Base-by-base conservation (phyloP, 306 rosid species). In the Prunus fruticosa region DNA sequence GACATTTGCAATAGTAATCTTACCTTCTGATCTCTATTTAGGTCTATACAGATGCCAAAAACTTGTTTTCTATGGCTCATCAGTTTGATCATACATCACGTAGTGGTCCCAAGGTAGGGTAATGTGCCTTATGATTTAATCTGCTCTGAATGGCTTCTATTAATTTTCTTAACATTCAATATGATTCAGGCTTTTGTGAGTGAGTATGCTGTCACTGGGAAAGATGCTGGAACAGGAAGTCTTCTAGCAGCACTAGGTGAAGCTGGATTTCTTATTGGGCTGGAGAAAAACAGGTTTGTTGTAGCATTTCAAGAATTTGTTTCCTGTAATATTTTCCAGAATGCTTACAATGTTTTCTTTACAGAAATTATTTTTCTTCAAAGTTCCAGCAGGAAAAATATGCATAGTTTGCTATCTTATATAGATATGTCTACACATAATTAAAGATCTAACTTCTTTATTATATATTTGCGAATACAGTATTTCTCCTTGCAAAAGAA, bases 231-330 rank as follows among this genome's bases (percentile, higher is more conserved):
- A 32, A 72, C 4, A n/a, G 99, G 99, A 87, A 92, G 93, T 79
- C 89, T 95, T 80, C 76, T 89, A 22, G 97, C 97, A 43, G 92
- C 90, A 79, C 68, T 92, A 57, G 97, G 84, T 18, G 99, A 95
- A 85, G 99, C 97, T 11, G 97, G 81, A 23, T 95, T 92, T 80
- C 96, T 95, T 64, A 85, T 95, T 73, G 97, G 99, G 41, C 56
- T 93, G 4, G 98, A 93, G 81, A 93, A 82, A 71, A 91, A 91
- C 92, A 93, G 98, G 98, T 93, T 76, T 77, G 72, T 23, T 53
- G 52, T 20, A 20, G 63, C 20, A 61, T 81, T 70, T 73, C 47
- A 56, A 45, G 27, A 25, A 8, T 61, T 78, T 49, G 28, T 28
- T 28, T 51, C 47, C 18, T 28, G 38, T 62, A 28, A 12, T 28